Base-by-base conservation (phyloP, 2,329 filamentous ascomycete species). In the Aspergillus brasiliensis region DNA sequence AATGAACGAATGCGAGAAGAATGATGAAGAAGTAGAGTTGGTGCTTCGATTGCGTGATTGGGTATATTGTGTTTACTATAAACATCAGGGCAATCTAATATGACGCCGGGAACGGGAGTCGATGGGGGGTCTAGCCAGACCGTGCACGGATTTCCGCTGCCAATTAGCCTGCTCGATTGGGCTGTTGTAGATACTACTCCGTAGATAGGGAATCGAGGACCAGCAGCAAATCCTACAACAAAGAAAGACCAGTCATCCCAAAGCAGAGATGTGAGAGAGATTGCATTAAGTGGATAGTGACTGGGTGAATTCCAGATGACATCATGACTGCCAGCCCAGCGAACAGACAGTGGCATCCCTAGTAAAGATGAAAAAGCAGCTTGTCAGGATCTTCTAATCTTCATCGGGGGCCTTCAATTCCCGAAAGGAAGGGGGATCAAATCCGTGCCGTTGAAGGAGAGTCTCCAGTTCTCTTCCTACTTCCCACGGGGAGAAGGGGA, bases 301-400 rank as follows among this genome's bases (percentile, higher is more conserved):
- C 5, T 11, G 13, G n/a, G 46, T 28, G 37, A 3, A 10, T 52
- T 42, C 40, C 23, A 37, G 8, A 51, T 53, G 56, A 61, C 60
- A 60, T 62, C 58, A 60, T 44, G 58, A 60, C 58, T 49, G 13
- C 8, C 40, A 10, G 38, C n/a, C n/a, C n/a, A 17, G 11, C 17
- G 38, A 40, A 17, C n/a, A 40, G n/a, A 19, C 38, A 40, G 38
- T 34, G 13, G 15, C n/a, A 15, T 7, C 6, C 19, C 5, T 44
- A 7, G 7, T 1, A 21, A 17, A 23, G 19, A 42, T 42, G 40
- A 42, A 17, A 10, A 17, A 42, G 17, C 1, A 17, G 2, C 4
- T 19, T 11, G 40, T 19, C 19, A 44, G 19, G 2, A 19, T 23
- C 6, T 2, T 11, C 40, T 44, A 11, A 44, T 11, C 13, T 23